Conservation (phyloP, 2,329 filamentous ascomycete genomes). For the Beauveria sp. region DNA sequence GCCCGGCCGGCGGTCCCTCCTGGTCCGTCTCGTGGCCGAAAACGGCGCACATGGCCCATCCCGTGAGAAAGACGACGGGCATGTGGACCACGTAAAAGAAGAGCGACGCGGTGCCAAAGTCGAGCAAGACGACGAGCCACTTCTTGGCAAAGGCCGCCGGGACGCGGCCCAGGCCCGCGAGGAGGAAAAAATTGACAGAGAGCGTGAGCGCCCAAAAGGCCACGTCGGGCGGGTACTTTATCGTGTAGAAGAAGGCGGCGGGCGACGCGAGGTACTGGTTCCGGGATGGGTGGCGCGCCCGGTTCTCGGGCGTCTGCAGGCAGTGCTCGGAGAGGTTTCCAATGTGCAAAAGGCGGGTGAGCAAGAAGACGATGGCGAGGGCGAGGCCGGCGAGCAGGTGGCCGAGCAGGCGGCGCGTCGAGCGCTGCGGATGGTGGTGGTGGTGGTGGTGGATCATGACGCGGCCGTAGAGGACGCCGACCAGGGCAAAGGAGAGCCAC, state of each 20-base stretch:
- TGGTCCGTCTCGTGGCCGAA: conserved; percentile 28
- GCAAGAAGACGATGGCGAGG: conserved; percentile 31
- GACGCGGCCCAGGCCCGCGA: conserved; percentile 28
- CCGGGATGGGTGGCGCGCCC: conserved; percentile 17
- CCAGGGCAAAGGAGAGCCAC: conserved; percentile 38
- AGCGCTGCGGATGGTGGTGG: conserved; percentile 11
- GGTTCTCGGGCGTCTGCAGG: conserved; percentile 31
- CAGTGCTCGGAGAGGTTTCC: conserved; percentile 39
- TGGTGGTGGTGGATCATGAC: background rate
- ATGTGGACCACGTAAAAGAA: conserved; percentile 39
- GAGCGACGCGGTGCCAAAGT: conserved; percentile 37
- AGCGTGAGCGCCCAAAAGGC: conserved; percentile 37
- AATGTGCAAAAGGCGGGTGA: conserved; percentile 32
- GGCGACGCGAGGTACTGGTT: conserved; percentile 36
- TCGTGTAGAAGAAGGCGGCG: conserved; percentile 37
- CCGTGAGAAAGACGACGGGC: conserved; percentile 24
- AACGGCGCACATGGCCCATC: conserved; percentile 17
- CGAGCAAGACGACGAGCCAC: conserved; percentile 28
- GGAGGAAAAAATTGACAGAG: conserved; percentile 30
- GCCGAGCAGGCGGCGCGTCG: conserved; percentile 21
- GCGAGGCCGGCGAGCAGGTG: conserved; percentile 22
- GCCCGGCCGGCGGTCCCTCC: conserved; percentile 20
- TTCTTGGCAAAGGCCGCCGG: conserved; percentile 23
- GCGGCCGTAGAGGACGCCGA: conserved; percentile 37
- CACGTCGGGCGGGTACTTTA: conserved; percentile 40